Conservation (phyloP, 1,284 basidiomycete species). For the Fistulinella cinereoalba region DNA sequence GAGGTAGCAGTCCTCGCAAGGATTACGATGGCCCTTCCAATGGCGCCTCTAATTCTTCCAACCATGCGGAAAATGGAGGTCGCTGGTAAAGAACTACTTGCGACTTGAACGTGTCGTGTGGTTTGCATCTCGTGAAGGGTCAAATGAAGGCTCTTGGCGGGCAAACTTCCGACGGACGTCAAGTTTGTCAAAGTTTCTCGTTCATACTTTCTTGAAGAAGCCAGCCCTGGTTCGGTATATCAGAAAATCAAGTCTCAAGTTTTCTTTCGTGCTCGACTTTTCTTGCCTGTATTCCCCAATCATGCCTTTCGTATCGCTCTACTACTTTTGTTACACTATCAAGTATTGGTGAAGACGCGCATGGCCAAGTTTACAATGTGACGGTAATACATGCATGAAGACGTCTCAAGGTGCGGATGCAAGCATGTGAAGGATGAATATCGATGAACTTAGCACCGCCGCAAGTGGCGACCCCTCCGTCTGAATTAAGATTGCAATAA, state of each 20-base stretch:
- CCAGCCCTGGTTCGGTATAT: conserved; percentile 36
- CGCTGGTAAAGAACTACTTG: conserved; percentile 45
- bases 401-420: conserved; percentile 25
- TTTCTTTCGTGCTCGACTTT: conserved; percentile 36
- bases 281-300: conserved; percentile 35
- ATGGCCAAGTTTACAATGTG: conserved; percentile 37
- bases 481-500: conserved; percentile 24
- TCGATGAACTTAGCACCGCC: conserved; percentile 4
- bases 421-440: conserved; percentile 17
- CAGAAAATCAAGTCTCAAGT: conserved; percentile 49
- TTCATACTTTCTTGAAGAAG: conserved; percentile 38
- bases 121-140: conserved; percentile 32
- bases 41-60: conserved; percentile 32
- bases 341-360: conserved; percentile 39
- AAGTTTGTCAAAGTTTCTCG: conserved; percentile 38
- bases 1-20: conserved; percentile 68
- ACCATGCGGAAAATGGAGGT: conserved; percentile 36
- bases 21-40: conserved; percentile 47
- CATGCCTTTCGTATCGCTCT: conserved; percentile 39
- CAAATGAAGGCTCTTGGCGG: conserved; percentile 37
- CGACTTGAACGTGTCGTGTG: conserved; percentile 20
- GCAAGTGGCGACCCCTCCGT: conserved; percentile 13
- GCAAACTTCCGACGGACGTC: conserved; percentile 28
- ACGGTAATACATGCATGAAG: conserved; percentile 37
- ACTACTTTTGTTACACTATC: conserved; percentile 41